Evolutionary conservation across 345 rosid genomes (phyloP), one percentile per base, ranked within the genome.

Genomic region (Salix arbutifolia): DNA sequence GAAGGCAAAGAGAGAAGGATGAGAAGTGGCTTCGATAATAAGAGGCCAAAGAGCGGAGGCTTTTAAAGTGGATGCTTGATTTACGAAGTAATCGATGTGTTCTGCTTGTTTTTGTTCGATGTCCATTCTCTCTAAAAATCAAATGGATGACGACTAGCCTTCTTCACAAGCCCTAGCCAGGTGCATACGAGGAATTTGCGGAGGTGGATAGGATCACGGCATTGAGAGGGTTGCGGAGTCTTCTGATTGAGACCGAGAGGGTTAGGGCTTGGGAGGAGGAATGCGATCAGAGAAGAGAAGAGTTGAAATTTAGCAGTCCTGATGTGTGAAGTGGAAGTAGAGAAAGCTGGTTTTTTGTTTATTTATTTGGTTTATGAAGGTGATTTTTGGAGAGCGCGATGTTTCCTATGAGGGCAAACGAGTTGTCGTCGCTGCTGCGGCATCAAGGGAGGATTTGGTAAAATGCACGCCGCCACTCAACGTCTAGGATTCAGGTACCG

Each of bases 1-100:
- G 90, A 94, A 94, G 74, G 95, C 97, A 69, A 92, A 94, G 79
- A 94, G 98, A 33, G 86, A 90, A 23, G 97, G 91, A 67, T 94
- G 88, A 77, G 97, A 91, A 65, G 97, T 92, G 78, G 95, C 98
- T 79, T 92, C 97, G 38, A 85, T 67, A 66, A 94, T 73, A 79
- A 94, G 73, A 37, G 92, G 61, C 10, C 70, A 80, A n/a, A 93
- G 88, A 13, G 86, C 84, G 17, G 94, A 76, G 69, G 87, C 97
- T 21, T 84, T 84, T 50, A 79, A 85, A 53, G 79, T 38, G 70
- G 92, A 86, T 65, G 93, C 90, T 80, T 86, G 88, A 70, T 82
- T 85, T 23, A 89, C 86, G 75, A 90, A 91, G 64, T 86, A 83
- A 70, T 91, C 94, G 78, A 92, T 91, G 40, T 86, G 61, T 79